phyloP scores from a whole-genome alignment of 2,329 filamentous ascomycete species.

The Colletotrichum plurivorum region DNA sequence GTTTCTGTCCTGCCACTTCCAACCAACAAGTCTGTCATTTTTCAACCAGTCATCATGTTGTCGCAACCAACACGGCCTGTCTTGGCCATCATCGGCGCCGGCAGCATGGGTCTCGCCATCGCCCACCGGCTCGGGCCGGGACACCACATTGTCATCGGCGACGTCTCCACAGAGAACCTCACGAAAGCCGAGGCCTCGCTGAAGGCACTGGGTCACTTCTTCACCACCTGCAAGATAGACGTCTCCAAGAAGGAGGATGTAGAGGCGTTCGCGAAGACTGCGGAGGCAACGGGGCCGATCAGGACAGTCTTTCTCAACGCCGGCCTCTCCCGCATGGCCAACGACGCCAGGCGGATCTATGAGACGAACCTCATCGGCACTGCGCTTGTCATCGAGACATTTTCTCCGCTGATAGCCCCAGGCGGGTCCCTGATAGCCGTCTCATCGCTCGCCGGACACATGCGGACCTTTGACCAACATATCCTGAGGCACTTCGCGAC shows the following conservation, averaged over 20 bases:
- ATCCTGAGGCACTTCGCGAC: slow-evolving; percentile 22
- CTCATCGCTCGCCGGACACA: slow-evolving; percentile 22
- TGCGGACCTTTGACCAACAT: neutral
- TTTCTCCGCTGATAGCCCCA: neutral
- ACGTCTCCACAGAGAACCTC: slow-evolving; percentile 7
- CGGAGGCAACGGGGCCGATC: neutral
- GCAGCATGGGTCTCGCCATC: slow-evolving; percentile 23
- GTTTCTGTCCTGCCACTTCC: no score
- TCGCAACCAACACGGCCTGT: neutral
- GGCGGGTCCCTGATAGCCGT: slow-evolving; percentile 12
- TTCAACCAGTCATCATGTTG: neutral
- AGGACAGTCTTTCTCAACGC: slow-evolving; percentile 25
- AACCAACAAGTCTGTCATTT: no score
- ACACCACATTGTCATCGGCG: slow-evolving; percentile 15
- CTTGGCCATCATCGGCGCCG: slow-evolving; percentile 20
- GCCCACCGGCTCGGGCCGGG: slow-evolving; percentile 15
- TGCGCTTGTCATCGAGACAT: slow-evolving; percentile 14
- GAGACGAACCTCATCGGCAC: slow-evolving; percentile 11
- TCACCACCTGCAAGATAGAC: slow-evolving; percentile 3
- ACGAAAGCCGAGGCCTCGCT: slow-evolving; percentile 10
- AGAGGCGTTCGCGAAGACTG: slow-evolving; percentile 1
- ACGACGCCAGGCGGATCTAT: slow-evolving; percentile 13
- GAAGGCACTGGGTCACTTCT: neutral
- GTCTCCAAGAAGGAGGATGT: slow-evolving; percentile 1
- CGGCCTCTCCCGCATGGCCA: slow-evolving; percentile 7